Conservation (phyloP, 257 asterid genomes). For the Jacaranda copaia region DNA sequence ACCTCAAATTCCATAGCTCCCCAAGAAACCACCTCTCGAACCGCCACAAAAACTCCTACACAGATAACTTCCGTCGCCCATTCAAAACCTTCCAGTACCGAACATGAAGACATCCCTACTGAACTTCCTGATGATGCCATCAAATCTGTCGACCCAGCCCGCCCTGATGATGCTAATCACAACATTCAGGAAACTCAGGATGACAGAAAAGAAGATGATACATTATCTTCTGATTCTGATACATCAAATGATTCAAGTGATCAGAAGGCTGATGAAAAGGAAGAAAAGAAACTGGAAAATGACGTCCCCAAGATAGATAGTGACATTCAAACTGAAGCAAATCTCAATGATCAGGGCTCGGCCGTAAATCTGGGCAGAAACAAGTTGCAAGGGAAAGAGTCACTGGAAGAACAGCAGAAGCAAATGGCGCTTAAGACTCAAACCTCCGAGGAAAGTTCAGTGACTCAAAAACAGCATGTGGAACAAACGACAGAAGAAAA, state of each 20-base stretch:
- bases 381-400: constrained; percentile 35
- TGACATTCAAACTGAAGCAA: constrained; percentile 26
- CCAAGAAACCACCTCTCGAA: constrained; percentile 43
- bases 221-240: constrained; percentile 16
- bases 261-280: constrained; percentile 7
- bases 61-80: constrained; percentile 21
- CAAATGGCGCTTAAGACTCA: constrained; percentile 50
- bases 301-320: no score
- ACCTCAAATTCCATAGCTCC: constrained; percentile 58
- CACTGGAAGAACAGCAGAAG: constrained; percentile 51
- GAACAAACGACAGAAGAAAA: constrained; percentile 36
- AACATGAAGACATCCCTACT: constrained; percentile 57
- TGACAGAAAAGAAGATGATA: constrained; percentile 16
- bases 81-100: constrained; percentile 28
- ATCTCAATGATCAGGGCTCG: background rate
- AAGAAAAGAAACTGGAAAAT: constrained; percentile 32
- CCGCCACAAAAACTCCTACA: constrained; percentile 32
- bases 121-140: constrained; percentile 60
- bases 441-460: constrained; percentile 56
- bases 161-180: constrained; percentile 4
- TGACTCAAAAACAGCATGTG: constrained; percentile 50
- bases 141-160: constrained; percentile 38
- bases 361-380: no score
- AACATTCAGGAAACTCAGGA: background rate
- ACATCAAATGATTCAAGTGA: background rate